A percentile compares a stretch with the other conserved stretches of the same genome.
These are phyloP conservation scores for Clarireedia sp. DNA, from an alignment of 2,329 filamentous ascomycete species.

Conservation along the genomic window DNA sequence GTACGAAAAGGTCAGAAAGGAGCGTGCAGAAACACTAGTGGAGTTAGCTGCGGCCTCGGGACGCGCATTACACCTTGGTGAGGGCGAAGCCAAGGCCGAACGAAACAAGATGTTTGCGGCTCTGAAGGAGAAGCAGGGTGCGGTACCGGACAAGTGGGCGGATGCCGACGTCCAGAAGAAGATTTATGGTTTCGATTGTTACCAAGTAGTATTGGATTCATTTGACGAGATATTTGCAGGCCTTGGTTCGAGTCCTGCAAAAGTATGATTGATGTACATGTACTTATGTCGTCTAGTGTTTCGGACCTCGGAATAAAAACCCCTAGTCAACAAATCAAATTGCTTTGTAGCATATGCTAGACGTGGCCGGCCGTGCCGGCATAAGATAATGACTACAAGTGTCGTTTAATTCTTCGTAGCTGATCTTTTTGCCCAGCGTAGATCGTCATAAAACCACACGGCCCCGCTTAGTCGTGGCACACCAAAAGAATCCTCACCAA, in stretches of 20 bases:
- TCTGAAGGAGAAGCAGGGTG: conserved; percentile 35
- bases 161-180: conserved; percentile 60
- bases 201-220: conserved; percentile 6
- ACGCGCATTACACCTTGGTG: conserved; percentile 48
- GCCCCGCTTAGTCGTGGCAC: too few species aligned
- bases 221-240: conserved; percentile 11
- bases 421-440: too few species aligned
- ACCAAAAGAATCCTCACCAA: too few species aligned
- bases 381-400: too few species aligned
- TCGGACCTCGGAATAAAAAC: neutral
- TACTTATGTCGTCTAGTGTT: neutral
- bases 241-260: neutral
- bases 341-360: too few species aligned
- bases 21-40: conserved; percentile 44
- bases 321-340: too few species aligned
- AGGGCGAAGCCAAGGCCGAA: conserved; percentile 51
- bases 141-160: conserved; percentile 60
- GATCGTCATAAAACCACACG: too few species aligned
- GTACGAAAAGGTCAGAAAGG: conserved; percentile 49
- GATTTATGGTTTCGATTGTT: conserved; percentile 40
- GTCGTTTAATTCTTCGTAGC: too few species aligned
- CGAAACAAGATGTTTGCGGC: conserved; percentile 48
- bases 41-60: conserved; percentile 43
- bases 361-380: too few species aligned
- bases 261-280: neutral